Evolutionary conservation across 2,329 filamentous ascomycete species (phyloP).

Genomic region (Hymenoscyphus infarciens): DNA sequence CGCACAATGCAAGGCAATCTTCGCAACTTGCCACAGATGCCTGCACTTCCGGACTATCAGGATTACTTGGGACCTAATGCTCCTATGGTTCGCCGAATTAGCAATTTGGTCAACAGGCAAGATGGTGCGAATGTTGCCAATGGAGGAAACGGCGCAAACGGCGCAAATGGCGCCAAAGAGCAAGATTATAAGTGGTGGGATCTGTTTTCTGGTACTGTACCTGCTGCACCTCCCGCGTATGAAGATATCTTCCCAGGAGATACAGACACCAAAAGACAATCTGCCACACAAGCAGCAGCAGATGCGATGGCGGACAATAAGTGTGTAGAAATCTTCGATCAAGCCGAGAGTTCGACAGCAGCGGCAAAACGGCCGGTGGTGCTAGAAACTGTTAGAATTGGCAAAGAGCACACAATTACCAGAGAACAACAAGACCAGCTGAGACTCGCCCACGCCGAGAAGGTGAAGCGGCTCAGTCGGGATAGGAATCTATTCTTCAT

Average conservation of each 20-base stretch:
- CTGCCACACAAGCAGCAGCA: slow-evolving; percentile 54
- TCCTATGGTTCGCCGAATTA: slow-evolving; percentile 68
- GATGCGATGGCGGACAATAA: slow-evolving; percentile 58
- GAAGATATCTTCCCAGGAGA: slow-evolving; percentile 69
- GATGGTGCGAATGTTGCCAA: slow-evolving; percentile 37
- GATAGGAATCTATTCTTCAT: slow-evolving; percentile 66
- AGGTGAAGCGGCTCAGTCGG: slow-evolving; percentile 59
- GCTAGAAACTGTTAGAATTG: slow-evolving; percentile 52
- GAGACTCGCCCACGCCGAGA: slow-evolving; percentile 56
- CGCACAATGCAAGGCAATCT: slow-evolving; percentile 63
- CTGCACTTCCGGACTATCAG: slow-evolving; percentile 68
- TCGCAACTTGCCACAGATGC: slow-evolving; percentile 61
- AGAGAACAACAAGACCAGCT: slow-evolving; percentile 63
- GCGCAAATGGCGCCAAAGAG: slow-evolving; percentile 39
- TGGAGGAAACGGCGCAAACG: slow-evolving; percentile 36
- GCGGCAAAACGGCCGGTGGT: slow-evolving; percentile 39
- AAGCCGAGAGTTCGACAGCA: slow-evolving; percentile 36
- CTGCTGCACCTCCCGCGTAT: slow-evolving; percentile 67
- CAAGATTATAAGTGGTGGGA: slow-evolving; percentile 65
- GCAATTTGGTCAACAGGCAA: slow-evolving; percentile 59
- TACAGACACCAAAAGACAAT: slow-evolving; percentile 53
- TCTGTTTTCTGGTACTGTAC: slow-evolving; percentile 51
- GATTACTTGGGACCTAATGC: slow-evolving; percentile 51
- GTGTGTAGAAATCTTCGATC: slow-evolving; percentile 52
- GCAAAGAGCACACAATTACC: slow-evolving; percentile 60